Base-by-base conservation (phyloP, 768 basidiomycete species). In the Tylopilus vinaceipallidus region DNA sequence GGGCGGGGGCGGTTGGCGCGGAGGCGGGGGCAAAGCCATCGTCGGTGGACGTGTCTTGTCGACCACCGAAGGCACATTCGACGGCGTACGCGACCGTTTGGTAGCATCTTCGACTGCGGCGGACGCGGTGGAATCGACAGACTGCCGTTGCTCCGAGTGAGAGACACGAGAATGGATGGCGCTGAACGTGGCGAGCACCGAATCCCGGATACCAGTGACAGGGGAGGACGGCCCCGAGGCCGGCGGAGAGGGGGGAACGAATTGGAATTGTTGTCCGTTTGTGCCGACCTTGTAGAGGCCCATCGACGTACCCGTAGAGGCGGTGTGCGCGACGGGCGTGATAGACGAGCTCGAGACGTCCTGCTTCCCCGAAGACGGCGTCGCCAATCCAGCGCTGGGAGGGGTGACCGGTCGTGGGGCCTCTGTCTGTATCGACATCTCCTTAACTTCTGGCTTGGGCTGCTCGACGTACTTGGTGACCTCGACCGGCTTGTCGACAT, bases 1-100 rank as follows among this genome's bases (percentile, higher is more conserved):
- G 3, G 79, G 75, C 6, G 90, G 89, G 9, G 89, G 89, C 0
- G 90, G 88, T 44, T 79, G 73, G 48, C 80, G 81, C 6, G 86
- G 86, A 3, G 90, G 90, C 2, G 91, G 90, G 0, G 90, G 90
- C 3, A 93, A 71, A 24, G 81, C 72, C 87, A 92, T 90, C 68
- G 83, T 91, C 0, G 92, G 91, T 39, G 92, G 93, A 45, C 81
- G 82, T 16, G 86, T 80, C 72, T 86, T 92, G 71, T 90, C 88
- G 24, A 84, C 76, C 6, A 75, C 67, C 10, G 75, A 71, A 23
- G 79, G 71, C 20, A 75, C 71, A 58, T 71, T 75, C n/a, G 84
- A 83, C 17, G 81, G 73, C n/a, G 81, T 80, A 36, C 84, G 80
- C n/a, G 83, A 74, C 27, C 85, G 80, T 44, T 62, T 66, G 65